Base-by-base conservation (phyloP, 768 basidiomycete species). In the Hericium rajendrae region DNA sequence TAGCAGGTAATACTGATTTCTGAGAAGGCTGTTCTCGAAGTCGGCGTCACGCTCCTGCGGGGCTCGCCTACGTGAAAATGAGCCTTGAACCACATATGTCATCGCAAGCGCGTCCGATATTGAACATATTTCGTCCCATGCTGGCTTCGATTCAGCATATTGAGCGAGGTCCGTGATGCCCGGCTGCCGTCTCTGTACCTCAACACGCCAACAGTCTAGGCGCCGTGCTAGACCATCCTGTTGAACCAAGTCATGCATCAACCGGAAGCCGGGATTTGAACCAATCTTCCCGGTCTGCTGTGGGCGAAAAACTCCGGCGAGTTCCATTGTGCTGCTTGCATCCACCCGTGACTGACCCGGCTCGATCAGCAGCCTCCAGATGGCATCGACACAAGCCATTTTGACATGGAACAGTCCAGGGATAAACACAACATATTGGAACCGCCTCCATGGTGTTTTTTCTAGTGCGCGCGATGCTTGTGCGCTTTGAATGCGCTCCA, bases 1-100 rank as follows among this genome's bases (percentile, higher is more conserved):
- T 0, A 77, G 66, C 1, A 76, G 48, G 9, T 54, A 54, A 1
- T 4, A 72, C 28, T 72, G 59, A 12, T 75, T 64, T 2, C 60
- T 28, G 0, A 75, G 55, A 9, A 72, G 38, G 0, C 55, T 51
- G 55, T 78, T 78, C 57, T 74, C 70, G 12, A 60, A 56, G 15
- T 71, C 66, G 38, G 68, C 15, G 59, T 77, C 74, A 4, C 69
- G 57, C 8, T 61, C 57, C 0, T 22, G 57, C 11, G 13, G 39
- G 1, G 26, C 10, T 1, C 40, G 46, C n/a, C 54, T 37, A 0
- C 48, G 37, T 22, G 9, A 59, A 18, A 65, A 53, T 6, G 58
- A 56, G 16, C 54, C 16, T 1, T 55, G 57, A 1, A 64, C 60
- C 2, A 68, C 61, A 54, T 68, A 65, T 6, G 64, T 24, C 24